Evolutionary conservation across 1,284 basidiomycete species (phyloP), one percentile per base, ranked within the genome.

Genomic region (Tylopilus orsonianus): DNA sequence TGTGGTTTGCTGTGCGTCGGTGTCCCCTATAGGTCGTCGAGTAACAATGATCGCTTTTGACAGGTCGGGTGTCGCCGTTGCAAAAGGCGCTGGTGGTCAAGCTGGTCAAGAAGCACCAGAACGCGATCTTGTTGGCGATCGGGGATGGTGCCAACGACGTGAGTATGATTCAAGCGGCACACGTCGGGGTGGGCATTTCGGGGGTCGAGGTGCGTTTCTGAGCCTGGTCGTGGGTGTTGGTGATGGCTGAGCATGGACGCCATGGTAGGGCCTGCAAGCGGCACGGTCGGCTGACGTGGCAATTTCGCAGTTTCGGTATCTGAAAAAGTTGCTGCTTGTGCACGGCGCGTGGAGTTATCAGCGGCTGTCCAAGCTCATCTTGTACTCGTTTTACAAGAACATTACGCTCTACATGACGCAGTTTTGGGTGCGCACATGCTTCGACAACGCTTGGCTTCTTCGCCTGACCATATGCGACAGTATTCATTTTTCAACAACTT

Each of bases 281-380:
- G 97, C 97, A 33, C 83, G 96, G 42, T 93, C 93, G 12, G 93
- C 97, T 14, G 96, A 99, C 68, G 87, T 99, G 20, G 92, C 97
- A 1, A 99, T 99, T 57, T 96, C 93, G 9, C 97, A 99, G 66
- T 99, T 99, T 77, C 79, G 95, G n/a, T 99, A 80, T 71, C 74
- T 99, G 55, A 94, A 94, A 70, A 99, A 99, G 71, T 71, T 99
- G 33, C 71, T 99, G 13, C 83, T 99, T 12, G 97, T 99, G 2
- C 97, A 99, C 66, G 97, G 97, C 5, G 88, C 94, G 3, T 99
- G 97, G 97, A 97, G 93, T 70, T 99, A 99, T 68, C 87, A 93
- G 53, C 80, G 97, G 19, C 67, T 99, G 53, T 95, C 93, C 24
- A 99, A 97, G 67, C 81, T 99, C 54, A 94, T 99, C 63, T 75